Evolutionary conservation across 495 filamentous ascomycete genomes (phyloP), one percentile per base, ranked within the genome.

Genomic region (Durotheca rogersii): DNA sequence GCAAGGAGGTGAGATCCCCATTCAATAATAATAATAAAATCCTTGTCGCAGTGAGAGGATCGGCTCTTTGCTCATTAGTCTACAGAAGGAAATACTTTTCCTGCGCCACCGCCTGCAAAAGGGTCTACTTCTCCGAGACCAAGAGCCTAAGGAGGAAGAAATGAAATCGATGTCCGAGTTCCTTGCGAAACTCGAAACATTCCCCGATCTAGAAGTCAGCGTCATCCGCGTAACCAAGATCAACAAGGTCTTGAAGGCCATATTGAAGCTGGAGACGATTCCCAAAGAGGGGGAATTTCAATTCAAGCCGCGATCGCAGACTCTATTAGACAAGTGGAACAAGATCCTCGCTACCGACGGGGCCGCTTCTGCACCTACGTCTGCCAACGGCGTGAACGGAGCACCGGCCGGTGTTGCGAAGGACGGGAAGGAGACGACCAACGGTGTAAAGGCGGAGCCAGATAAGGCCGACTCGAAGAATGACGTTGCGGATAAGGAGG

Each of bases 171-270:
- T 96, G 89, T 83, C 85, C 6, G 81, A 83, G 12, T 90, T 84
- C 65, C 75, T 95, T 36, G 77, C 72, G 19, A 89, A 90, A 64
- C 78, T 96, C 4, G 91, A 96, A 66, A 80, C 70, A 2, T 83
- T 86, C 60, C 71, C 79, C 1, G 88, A 94, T 43, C 79, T 96
- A 15, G 91, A 95, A 54, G 87, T 87, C 10, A 81, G 80, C 55
- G 92, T 95, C 55, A 94, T 96, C 58, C 78, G 83, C 39, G 70
- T 66, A 4, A 95, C 90, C 25, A 95, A 95, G 75, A 94, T 95
- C 68, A 88, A 95, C 78, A 95, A 95, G 71, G 90, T 96, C 6
- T 76, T 95, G 36, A 91, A 89, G 71, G 88, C 82, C 31, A 92
- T 96, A 61, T 74, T 95, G 56, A 95, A 93, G 72, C 75, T 95